Conservation (phyloP, 768 basidiomycete genomes). For the Dacryopinax primogenitus region DNA sequence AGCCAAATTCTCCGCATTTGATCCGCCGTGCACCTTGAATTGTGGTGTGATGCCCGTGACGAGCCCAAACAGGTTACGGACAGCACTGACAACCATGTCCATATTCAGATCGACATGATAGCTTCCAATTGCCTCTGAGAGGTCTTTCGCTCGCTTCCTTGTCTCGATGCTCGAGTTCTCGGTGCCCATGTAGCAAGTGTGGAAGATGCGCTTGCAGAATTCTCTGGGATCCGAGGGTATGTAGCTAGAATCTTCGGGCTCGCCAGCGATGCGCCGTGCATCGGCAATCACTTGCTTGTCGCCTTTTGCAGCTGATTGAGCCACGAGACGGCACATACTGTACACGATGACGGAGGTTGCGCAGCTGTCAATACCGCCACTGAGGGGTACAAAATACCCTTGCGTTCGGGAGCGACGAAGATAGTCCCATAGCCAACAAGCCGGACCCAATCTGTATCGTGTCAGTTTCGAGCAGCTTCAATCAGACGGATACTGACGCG, state of each 20-base stretch:
- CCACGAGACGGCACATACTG: conserved; percentile 90
- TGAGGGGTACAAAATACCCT: conserved; percentile 90
- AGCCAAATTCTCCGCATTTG: conserved; percentile 80
- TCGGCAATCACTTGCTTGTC: conserved; percentile 80
- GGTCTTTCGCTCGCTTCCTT: conserved; percentile 67
- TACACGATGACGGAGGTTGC: conserved; percentile 91
- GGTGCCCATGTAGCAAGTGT: conserved; percentile 99
- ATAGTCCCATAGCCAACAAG: conserved; percentile 99
- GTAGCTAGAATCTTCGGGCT: conserved; percentile 67
- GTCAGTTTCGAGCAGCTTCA: not conserved
- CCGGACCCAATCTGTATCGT: conserved; percentile 67
- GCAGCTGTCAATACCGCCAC: conserved; percentile 95
- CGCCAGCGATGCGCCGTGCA: conserved; percentile 77
- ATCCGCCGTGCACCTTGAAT: conserved; percentile 80
- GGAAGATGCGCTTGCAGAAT: conserved; percentile 76
- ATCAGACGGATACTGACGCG: conserved; percentile 50
- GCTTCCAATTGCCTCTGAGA: conserved; percentile 81
- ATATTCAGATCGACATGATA: conserved; percentile 94
- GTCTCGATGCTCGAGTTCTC: conserved; percentile 89
- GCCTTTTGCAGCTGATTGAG: conserved; percentile 57
- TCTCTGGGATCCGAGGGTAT: conserved; percentile 78
- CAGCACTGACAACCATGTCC: conserved; percentile 78
- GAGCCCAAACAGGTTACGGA: conserved; percentile 67
- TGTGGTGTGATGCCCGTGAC: conserved; percentile 62
- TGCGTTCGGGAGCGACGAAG: conserved; percentile 83